Conservation (phyloP, 768 basidiomycete species). For the Russula sp. region DNA sequence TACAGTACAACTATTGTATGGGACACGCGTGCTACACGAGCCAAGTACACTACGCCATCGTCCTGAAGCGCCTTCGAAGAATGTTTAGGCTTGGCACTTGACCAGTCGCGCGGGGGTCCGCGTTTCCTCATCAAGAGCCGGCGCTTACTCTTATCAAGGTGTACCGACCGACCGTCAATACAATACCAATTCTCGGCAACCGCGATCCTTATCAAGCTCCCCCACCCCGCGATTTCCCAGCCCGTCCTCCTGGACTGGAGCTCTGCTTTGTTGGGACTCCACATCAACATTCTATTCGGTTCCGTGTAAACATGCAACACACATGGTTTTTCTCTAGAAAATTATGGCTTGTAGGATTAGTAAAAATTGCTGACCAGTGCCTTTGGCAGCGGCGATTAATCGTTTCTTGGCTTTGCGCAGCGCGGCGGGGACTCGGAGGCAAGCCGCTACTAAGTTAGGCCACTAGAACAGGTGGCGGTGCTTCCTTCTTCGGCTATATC, state of each 20-base stretch:
- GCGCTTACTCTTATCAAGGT: neutral
- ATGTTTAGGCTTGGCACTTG: too few relatives aligned
- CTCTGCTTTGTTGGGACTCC: neutral
- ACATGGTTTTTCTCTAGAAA: neutral
- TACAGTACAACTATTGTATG: neutral
- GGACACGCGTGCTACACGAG: neutral
- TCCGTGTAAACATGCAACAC: neutral
- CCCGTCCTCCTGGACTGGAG: too few relatives aligned
- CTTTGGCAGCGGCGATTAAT: neutral
- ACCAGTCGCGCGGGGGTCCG: too few relatives aligned
- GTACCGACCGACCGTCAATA: too few relatives aligned
- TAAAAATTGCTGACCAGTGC: neutral
- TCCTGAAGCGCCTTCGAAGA: neutral
- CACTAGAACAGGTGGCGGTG: neutral
- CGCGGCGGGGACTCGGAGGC: too few relatives aligned
- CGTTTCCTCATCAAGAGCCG: too few relatives aligned
- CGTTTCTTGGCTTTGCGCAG: neutral
- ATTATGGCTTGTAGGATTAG: too few relatives aligned
- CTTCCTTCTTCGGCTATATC: neutral
- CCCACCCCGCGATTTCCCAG: neutral
- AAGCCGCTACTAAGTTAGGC: too few relatives aligned
- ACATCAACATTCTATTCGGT: neutral
- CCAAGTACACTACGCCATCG: too few relatives aligned
- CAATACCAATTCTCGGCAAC: neutral
- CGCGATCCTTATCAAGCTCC: slow-evolving; percentile 1